Evolutionary conservation across 805 yeast species (phyloP).

Genomic region (Zygoascus flipseniorum): DNA sequence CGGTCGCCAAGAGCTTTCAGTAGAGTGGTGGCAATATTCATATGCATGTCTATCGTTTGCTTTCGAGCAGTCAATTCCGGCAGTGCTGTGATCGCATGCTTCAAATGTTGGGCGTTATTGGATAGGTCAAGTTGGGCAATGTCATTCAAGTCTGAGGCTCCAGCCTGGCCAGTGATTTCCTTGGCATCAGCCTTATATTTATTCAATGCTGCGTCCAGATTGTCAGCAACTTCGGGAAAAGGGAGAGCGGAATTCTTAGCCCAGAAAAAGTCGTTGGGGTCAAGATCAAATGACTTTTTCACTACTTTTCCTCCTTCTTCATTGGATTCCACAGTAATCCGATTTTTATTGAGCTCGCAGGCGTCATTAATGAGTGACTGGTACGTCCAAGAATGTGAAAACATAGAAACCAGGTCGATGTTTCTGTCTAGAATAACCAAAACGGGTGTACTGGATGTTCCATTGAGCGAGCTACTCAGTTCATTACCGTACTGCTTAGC

Average conservation of each 20-base stretch:
- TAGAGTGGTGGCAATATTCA: slow-evolving; percentile 84
- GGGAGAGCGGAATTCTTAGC: slow-evolving; percentile 72
- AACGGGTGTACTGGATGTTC: slow-evolving; percentile 48
- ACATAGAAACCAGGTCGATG: slow-evolving; percentile 86
- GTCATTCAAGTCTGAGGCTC: slow-evolving; percentile 63
- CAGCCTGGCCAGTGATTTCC: slow-evolving; percentile 71
- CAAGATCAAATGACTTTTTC: slow-evolving; percentile 72
- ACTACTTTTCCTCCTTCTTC: slow-evolving; percentile 25
- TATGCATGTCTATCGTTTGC: slow-evolving; percentile 86
- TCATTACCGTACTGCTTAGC: slow-evolving; percentile 5
- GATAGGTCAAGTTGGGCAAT: slow-evolving; percentile 41
- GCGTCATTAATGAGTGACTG: slow-evolving; percentile 95
- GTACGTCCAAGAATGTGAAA: slow-evolving; percentile 95
- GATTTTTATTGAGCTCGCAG: slow-evolving; percentile 70
- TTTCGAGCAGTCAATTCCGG: slow-evolving; percentile 91
- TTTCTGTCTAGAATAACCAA: slow-evolving; percentile 79
- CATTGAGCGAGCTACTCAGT: slow-evolving; percentile 7
- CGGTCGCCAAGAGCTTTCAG: slow-evolving; percentile 80
- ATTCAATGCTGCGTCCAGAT: slow-evolving; percentile 76
- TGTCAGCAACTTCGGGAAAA: slow-evolving; percentile 98
- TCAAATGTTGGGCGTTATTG: slow-evolving; percentile 33
- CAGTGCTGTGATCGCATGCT: slow-evolving; percentile 74
- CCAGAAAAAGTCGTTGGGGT: slow-evolving; percentile 94
- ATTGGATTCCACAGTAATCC: slow-evolving; percentile 35
- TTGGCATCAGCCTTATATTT: slow-evolving; percentile 81